Base-by-base conservation (phyloP, 176 grass and related monocot genomes). In the Zoysia japonica region DNA sequence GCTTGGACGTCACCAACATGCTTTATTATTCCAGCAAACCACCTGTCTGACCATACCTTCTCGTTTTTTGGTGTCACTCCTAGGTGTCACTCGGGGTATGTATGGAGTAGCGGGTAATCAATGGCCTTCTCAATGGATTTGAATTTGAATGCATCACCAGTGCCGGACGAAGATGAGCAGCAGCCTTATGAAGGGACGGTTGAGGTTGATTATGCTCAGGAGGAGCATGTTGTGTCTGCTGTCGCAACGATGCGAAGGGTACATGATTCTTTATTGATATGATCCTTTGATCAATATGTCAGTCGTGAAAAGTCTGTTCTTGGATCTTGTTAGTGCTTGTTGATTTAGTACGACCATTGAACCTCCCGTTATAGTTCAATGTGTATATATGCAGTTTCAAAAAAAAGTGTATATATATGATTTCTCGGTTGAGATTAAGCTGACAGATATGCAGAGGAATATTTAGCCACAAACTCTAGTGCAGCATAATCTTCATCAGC, bases 121-220 rank as follows among this genome's bases (percentile, higher is more conserved):
- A 83, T 83, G 72, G 93, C 90, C 78, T 82, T 89, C 68, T 78
- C 79, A 35, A 86, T 89, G 96, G 96, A 99, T 87, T 86, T 99
- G 64, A 99, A 96, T 6, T 84, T 99, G 64, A 99, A 96, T 8
- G 96, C 92, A 37, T 99, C 92, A 4, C 96, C 96, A 11, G 85
- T 96, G 67, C 96, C 96, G 15, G 96, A 99, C 44, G 96, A 99
- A 65, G 96, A 99, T 72, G 96, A 95, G 41, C 90, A 95, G 41
- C 90, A 93, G 50, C 78, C 90, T 76, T 92, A 91, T 40, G 88
- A 88, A 70, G 86, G 87, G 44, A 65, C 82, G 11, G 73, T 62
- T 16, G 96, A 87, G 71, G 82, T 63, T 62, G 86, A 84, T 65
- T 84, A 93, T 75, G 82, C 80, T 65, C 90, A 89, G 38, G 96